Evolutionary conservation across 2,329 filamentous ascomycete species (phyloP).

Genomic region (Phoma sp.): DNA sequence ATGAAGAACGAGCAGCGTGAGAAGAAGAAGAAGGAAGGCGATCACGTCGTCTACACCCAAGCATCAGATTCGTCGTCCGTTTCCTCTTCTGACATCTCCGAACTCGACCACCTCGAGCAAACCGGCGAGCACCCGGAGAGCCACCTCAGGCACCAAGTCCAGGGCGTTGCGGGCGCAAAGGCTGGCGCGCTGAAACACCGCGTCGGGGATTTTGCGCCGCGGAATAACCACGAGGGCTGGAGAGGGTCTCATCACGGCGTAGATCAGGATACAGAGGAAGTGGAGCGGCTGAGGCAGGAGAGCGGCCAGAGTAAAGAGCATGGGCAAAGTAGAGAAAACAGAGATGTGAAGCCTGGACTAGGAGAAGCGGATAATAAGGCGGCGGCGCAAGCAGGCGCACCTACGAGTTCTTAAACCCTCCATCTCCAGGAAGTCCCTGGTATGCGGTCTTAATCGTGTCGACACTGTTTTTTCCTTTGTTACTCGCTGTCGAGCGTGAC

Average conservation of each 20-base stretch:
- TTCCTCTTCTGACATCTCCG: conserved; percentile 65
- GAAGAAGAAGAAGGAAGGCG: conserved; percentile 71
- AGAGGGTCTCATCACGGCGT: conserved; percentile 25
- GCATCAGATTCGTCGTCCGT: conserved; percentile 56
- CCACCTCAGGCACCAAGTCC: conserved; percentile 41
- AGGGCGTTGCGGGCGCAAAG: conserved; percentile 32
- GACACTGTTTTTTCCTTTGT: too few relatives aligned
- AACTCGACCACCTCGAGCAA: conserved; percentile 55
- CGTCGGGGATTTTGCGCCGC: conserved; percentile 34
- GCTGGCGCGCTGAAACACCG: conserved; percentile 35
- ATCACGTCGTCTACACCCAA: conserved; percentile 63
- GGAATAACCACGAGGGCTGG: conserved; percentile 36
- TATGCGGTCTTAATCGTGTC: too few relatives aligned
- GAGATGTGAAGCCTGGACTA: too few relatives aligned
- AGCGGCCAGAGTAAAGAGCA: conserved; percentile 1
- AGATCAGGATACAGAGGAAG: conserved; percentile 24
- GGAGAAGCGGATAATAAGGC: neutral
- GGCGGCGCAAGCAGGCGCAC: neutral
- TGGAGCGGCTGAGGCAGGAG: conserved; percentile 13
- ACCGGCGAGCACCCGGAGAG: conserved; percentile 28
- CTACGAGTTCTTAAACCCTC: too few relatives aligned
- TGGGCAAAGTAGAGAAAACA: neutral
- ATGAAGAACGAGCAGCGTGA: conserved; percentile 80
- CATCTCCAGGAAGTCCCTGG: too few relatives aligned
- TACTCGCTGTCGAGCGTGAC: too few relatives aligned